Evolutionary conservation across 352 stramenopile species (phyloP).

Genomic region (Globisporangium canariense): DNA sequence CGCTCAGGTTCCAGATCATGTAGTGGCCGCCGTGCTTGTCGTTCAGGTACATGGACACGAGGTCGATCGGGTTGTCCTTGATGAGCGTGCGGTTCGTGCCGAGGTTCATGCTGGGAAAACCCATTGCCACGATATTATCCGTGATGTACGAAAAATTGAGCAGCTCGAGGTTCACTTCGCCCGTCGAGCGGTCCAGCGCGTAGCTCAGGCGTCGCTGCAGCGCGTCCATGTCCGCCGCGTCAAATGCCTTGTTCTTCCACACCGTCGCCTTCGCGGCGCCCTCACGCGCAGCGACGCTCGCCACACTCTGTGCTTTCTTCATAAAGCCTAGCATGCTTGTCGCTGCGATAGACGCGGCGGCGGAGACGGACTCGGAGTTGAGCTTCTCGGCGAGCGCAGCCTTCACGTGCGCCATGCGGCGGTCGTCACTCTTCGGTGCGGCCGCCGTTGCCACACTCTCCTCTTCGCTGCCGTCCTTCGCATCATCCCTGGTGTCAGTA

Average conservation of each 20-base stretch:
- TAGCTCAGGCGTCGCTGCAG: conserved; percentile 78
- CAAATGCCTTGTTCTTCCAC: conserved; percentile 71
- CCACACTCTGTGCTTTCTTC: conserved; percentile 80
- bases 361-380: conserved; percentile 66
- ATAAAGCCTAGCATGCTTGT: conserved; percentile 81
- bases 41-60: conserved; percentile 94
- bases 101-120: conserved; percentile 87
- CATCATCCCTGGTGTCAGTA: neutral
- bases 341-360: conserved; percentile 55
- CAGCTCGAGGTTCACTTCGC: conserved; percentile 79
- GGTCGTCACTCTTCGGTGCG: conserved; percentile 33
- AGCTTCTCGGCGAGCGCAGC: conserved; percentile 57
- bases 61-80: conserved; percentile 87
- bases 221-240: conserved; percentile 84
- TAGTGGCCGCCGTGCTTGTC: conserved; percentile 92
- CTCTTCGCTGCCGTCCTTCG: conserved; percentile 8
- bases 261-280: conserved; percentile 67
- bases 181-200: conserved; percentile 71
- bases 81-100: conserved; percentile 71
- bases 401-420: conserved; percentile 47
- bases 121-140: conserved; percentile 87
- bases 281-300: conserved; percentile 65
- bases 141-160: conserved; percentile 92
- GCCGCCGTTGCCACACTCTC: neutral
- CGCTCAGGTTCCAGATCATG: conserved; percentile 98